Percentiles rank a stretch among this genome's conserved stretches.
Conservation (phyloP, 2,329 filamentous ascomycete species). For the Trichoderma pleuroti region DNA sequence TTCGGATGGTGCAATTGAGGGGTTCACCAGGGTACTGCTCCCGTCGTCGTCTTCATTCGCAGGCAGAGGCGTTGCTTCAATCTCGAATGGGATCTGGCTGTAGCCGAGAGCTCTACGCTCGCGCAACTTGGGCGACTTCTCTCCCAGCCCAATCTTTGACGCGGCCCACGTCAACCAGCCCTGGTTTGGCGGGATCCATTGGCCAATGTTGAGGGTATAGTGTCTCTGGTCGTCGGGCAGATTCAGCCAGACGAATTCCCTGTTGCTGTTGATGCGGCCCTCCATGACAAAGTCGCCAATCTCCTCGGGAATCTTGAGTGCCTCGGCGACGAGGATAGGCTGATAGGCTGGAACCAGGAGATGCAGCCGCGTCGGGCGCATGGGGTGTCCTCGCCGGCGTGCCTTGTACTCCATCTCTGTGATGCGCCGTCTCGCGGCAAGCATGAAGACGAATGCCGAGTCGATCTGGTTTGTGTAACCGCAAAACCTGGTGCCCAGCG, state of each 20-base stretch:
- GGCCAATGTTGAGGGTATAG: slow-evolving; percentile 33
- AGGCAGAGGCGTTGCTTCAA: background rate
- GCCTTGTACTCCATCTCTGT: slow-evolving; percentile 27
- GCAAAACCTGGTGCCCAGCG: slow-evolving; percentile 35
- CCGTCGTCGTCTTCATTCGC: slow-evolving; percentile 4
- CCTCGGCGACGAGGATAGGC: slow-evolving; percentile 36
- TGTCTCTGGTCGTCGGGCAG: slow-evolving; percentile 34
- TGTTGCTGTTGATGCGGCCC: slow-evolving; percentile 38
- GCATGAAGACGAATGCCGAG: slow-evolving; percentile 40
- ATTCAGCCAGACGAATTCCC: slow-evolving; percentile 38
- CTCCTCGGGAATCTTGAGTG: slow-evolving; percentile 35
- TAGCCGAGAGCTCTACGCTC: slow-evolving; percentile 29
- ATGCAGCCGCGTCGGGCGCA: slow-evolving; percentile 32
- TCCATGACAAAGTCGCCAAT: slow-evolving; percentile 39
- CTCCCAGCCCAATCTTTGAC: slow-evolving; percentile 28
- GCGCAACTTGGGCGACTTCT: slow-evolving; percentile 21
- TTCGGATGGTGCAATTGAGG: slow-evolving; percentile 7
- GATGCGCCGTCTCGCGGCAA: slow-evolving; percentile 31
- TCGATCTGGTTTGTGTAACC: slow-evolving; percentile 41
- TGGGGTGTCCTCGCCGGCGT: slow-evolving; percentile 24
- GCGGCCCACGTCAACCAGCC: slow-evolving; percentile 29
- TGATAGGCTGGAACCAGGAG: slow-evolving; percentile 40
- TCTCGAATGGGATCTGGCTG: slow-evolving; percentile 19
- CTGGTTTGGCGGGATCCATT: slow-evolving; percentile 31
- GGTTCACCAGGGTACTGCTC: slow-evolving; percentile 16